A percentile compares a stretch with the other conserved stretches of the same genome.
These are phyloP conservation scores for Rosa hybrid DNA, from an alignment of 331 rosid genomes.

Conservation along the genomic window DNA sequence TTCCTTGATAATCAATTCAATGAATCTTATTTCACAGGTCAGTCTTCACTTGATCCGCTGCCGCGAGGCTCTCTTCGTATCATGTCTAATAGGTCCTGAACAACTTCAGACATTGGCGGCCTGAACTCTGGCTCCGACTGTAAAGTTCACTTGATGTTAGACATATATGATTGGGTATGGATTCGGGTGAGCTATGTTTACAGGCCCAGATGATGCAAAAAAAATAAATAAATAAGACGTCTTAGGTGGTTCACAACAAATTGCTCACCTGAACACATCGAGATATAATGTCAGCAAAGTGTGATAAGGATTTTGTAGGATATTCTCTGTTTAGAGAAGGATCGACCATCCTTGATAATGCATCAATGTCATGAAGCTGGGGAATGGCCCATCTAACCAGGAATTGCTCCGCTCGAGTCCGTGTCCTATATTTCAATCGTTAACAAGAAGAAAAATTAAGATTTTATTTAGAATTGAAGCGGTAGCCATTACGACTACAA, in stretches of 20 bases:
- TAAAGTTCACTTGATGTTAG: slow-evolving; percentile 27
- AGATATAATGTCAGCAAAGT: slow-evolving; percentile 80
- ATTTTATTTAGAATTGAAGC: neutral
- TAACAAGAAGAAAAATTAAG: neutral
- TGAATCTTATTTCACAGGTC: slow-evolving; percentile 28
- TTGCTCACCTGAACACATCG: slow-evolving; percentile 80
- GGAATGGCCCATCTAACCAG: slow-evolving; percentile 90
- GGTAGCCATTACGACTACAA: neutral
- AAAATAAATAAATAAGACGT: too few species aligned
- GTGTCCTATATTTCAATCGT: slow-evolving; percentile 38
- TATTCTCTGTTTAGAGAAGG: slow-evolving; percentile 67
- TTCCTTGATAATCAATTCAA: slow-evolving; percentile 21
- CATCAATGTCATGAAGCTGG: slow-evolving; percentile 93
- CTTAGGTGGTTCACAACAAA: too few species aligned
- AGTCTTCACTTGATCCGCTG: slow-evolving; percentile 54
- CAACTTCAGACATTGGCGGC: slow-evolving; percentile 89
- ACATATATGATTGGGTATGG: neutral
- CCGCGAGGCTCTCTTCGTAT: slow-evolving; percentile 62
- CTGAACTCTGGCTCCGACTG: slow-evolving; percentile 91
- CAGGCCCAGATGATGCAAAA: neutral
- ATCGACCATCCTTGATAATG: slow-evolving; percentile 90
- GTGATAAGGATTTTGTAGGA: slow-evolving; percentile 80
- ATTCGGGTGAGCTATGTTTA: neutral
- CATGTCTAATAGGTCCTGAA: slow-evolving; percentile 73
- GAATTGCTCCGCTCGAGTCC: slow-evolving; percentile 79